Base-by-base conservation (phyloP, 2,329 filamentous ascomycete species). In the Tolypocladium inflatum region DNA sequence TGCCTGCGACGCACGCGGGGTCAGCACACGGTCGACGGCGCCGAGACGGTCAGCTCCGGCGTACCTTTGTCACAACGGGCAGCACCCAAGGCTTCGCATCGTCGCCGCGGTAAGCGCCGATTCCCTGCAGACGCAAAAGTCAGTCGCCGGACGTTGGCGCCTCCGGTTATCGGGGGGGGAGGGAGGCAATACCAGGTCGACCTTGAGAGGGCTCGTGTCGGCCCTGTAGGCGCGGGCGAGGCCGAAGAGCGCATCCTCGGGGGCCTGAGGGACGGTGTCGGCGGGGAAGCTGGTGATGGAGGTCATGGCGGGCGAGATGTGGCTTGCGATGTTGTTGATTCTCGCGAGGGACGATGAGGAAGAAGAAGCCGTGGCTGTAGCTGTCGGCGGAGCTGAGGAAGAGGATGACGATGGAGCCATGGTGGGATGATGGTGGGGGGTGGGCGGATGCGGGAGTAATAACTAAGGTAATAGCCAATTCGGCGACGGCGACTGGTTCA, bases 21-120 rank as follows among this genome's bases (percentile, higher is more conserved):
- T 51, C 48, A 51, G 48, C 48, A 11, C 7, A 5, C 9, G n/a
- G 48, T 51, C 3, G 19, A 51, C 17, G 9, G 26, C 48, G 1
- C 26, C 5, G 26, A 30, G 26, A 1, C 26, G 26, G 26, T 10
- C 42, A 55, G 56, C 60, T 57, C 59, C 45, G 41, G 56, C 65
- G 57, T 78, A 96, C 93, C 89, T 96, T 95, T 78, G 91, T 95
- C 61, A 97, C 93, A 2, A 97, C 93, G 23, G 94, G 93, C 62
- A 99, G 77, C 61, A 99, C 86, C 94, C 94, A 99, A 3, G 94
- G 94, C 79, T 97, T 97, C 61, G 91, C 93, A 71, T 92, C 88
- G 77, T 97, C 82, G 70, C 96, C 94, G 71, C 94, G 84, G 77
- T 99, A 99, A 59, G 94, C 94, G 66, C 94, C 94, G 77, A 97